Evolutionary conservation across 2,329 filamentous ascomycete genomes (phyloP).

Genomic region (Trichoderma endophyticum): DNA sequence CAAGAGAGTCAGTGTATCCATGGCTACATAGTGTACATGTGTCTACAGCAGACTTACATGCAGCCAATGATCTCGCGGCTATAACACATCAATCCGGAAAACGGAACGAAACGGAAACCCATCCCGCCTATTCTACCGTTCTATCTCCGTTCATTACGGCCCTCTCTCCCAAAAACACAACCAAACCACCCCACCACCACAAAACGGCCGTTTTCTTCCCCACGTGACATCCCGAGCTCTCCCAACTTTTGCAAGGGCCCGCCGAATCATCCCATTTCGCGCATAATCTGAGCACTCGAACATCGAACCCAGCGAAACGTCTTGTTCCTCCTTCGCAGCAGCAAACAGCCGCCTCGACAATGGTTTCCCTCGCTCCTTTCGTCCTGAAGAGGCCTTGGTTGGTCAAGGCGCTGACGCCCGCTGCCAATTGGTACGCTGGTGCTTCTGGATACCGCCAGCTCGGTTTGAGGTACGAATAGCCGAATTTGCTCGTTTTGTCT

Average conservation of each 20-base stretch:
- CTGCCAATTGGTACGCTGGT: slow-evolving; percentile 85
- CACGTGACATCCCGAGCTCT: slow-evolving; percentile 36
- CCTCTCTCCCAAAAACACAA: not conserved
- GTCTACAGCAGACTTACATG: not conserved
- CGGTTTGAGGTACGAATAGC: slow-evolving; percentile 70
- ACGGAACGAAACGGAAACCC: not conserved
- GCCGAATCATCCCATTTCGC: slow-evolving; percentile 35
- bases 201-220: not conserved
- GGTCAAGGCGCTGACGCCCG: slow-evolving; percentile 67
- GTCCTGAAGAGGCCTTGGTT: slow-evolving; percentile 86
- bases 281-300: slow-evolving; percentile 27
- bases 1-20: not conserved
- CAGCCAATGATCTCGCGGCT: not conserved
- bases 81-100: not conserved
- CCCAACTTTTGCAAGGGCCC: slow-evolving; percentile 30
- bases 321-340: not conserved
- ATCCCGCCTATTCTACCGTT: not conserved
- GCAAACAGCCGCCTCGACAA: not conserved
- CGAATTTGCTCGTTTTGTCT: not conserved
- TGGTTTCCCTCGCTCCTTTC: slow-evolving; percentile 61
- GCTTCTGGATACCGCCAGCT: slow-evolving; percentile 90
- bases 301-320: not conserved
- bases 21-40: not conserved
- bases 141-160: not conserved
- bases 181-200: not conserved